These are phyloP conservation scores for Tetracladium setigerum DNA, from an alignment of 495 filamentous ascomycete genomes.

Conservation along the genomic window DNA sequence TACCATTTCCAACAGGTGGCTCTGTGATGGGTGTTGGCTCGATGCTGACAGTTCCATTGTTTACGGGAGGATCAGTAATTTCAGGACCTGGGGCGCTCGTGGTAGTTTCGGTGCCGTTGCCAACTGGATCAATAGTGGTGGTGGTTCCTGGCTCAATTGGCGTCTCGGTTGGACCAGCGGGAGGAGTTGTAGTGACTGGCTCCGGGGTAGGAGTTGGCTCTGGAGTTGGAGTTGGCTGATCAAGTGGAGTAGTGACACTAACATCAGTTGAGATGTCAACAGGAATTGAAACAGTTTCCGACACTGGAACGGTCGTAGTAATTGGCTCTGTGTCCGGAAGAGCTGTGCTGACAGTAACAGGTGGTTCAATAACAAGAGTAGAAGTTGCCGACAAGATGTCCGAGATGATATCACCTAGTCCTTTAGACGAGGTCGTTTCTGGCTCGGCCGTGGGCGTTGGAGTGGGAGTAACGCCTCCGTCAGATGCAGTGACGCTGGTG, in stretches of 20 bases:
- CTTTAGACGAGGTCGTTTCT: constrained; percentile 11
- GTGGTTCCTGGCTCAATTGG: neutral
- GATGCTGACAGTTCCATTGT: neutral
- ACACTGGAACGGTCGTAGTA: no score
- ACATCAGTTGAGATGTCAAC: no score
- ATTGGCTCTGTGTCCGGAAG: neutral
- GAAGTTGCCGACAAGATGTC: constrained; percentile 6
- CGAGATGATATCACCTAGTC: constrained; percentile 15
- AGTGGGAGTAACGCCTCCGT: constrained; percentile 3
- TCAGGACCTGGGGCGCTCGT: no score
- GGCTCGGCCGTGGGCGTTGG: constrained; percentile 1
- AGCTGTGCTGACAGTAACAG: neutral
- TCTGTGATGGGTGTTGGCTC: constrained; percentile 1
- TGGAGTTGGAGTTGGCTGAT: neutral
- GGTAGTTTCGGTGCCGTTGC: neutral
- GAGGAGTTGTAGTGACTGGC: neutral
- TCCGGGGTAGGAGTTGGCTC: neutral
- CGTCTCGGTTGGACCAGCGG: neutral
- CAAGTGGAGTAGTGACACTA: no score
- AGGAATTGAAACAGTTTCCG: no score
- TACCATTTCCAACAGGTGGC: neutral
- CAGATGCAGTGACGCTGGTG: neutral
- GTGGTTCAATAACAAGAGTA: no score
- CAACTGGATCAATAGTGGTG: neutral
- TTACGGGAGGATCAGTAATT: neutral